Evolutionary conservation across 148 eudicot genomes (phyloP), one percentile per base, ranked within the genome.

Genomic region (Amaranthus palmeri): DNA sequence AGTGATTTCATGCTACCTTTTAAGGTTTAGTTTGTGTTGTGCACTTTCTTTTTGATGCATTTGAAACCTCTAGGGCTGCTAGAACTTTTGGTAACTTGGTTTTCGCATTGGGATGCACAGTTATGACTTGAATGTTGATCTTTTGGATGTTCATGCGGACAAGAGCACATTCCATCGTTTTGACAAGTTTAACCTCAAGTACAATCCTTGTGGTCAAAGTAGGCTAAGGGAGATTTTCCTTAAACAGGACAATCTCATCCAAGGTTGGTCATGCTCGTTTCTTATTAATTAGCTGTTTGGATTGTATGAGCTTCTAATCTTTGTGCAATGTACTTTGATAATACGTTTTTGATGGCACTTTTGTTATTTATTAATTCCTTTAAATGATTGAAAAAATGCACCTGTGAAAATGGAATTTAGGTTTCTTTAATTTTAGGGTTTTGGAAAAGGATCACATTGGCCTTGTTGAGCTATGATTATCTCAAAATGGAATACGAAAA

Each of bases 141-240:
- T 96, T 49, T 74, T 96, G 68, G 99, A 96, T 77, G 99, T 96
- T 74, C 99, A 96, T 80, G 99, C 99, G 9, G 99, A 96, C 91
- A 96, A 96, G 85, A 96, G 99, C 78, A 96, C 99, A 53, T 96
- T 96, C 72, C 99, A 96, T 88, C 99, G 99, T 69, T 96, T 96
- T 83, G 99, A 96, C 81, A 96, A 96, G 79, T 96, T 96, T 71
- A 96, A 96, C 77, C 86, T 96, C 62, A 96, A 96, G 92, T 96
- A 96, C 74, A 96, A 96, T 85, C 99, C 99, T 57, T 96, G 99
- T 82, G 99, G 99, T 73, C 99, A 96, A 78, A 96, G 99, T 92
- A 90, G 99, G 82, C 91, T 96, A 60, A 85, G 99, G 74, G 99
- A 96, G 77, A 96, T 96, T 78, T 96, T 96, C 77, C 82, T 96